Conservation (phyloP, 2,329 filamentous ascomycete genomes). For the Exophiala oligosperma region DNA sequence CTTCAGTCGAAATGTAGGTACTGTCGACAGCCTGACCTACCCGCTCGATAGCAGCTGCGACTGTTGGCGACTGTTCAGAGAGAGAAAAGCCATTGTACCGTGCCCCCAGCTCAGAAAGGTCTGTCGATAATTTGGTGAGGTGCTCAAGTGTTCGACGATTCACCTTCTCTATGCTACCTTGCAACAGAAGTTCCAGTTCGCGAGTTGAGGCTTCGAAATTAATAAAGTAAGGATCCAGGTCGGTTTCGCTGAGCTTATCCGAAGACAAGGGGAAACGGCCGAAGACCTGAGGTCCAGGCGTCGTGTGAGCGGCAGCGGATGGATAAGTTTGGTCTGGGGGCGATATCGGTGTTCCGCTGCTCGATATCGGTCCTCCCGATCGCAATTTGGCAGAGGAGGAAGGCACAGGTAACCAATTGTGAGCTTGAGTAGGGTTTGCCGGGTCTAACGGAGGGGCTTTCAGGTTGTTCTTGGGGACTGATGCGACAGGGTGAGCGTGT, state of each 20-base stretch:
- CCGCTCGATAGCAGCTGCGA: conserved; percentile 90
- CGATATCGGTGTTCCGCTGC: conserved; percentile 55
- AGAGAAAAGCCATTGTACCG: conserved; percentile 95
- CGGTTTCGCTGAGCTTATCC: conserved; percentile 76
- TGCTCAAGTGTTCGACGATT: conserved; percentile 88
- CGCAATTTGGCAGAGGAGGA: conserved; percentile 83
- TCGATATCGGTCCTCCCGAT: conserved; percentile 42
- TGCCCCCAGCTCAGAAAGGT: conserved; percentile 91
- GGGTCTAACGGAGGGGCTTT: conserved; percentile 94
- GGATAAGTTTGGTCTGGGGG: conserved; percentile 52
- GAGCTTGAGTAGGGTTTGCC: conserved; percentile 85
- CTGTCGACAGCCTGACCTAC: conserved; percentile 93
- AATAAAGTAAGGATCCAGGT: conserved; percentile 93
- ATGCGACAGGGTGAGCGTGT: conserved; percentile 83
- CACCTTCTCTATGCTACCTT: conserved; percentile 94
- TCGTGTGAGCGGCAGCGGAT: conserved; percentile 57
- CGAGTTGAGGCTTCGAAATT: conserved; percentile 90
- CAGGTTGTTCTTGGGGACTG: conserved; percentile 88
- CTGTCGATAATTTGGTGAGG: conserved; percentile 76
- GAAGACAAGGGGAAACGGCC: conserved; percentile 80
- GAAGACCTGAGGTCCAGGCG: conserved; percentile 64
- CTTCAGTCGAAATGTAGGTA: conserved; percentile 93
- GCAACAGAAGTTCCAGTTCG: conserved; percentile 83
- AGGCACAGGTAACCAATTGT: conserved; percentile 84
- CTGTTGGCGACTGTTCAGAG: conserved; percentile 83